A percentile compares a stretch with the other conserved stretches of the same genome.
Conservation (phyloP, 2,329 filamentous ascomycete genomes). For the Pezizomycotina sp. region DNA sequence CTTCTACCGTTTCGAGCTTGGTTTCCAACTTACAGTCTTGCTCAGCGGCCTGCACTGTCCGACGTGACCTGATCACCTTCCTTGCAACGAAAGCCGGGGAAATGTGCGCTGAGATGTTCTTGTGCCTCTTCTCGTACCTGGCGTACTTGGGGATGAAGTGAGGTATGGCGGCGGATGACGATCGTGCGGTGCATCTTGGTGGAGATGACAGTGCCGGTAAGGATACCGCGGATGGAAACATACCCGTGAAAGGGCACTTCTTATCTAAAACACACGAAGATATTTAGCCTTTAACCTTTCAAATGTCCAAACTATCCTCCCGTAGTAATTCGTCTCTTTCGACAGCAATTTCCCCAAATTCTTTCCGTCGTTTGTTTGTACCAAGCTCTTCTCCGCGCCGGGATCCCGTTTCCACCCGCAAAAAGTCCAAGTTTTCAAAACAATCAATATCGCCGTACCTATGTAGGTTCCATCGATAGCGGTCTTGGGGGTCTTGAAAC, state of each 20-base stretch:
- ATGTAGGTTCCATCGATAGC: conserved; percentile 99
- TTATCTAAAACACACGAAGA: conserved; percentile 53
- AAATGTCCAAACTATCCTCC: conserved; percentile 1
- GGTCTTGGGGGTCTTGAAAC: conserved; percentile 95
- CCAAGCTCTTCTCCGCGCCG: conserved; percentile 2
- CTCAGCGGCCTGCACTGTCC: conserved; percentile 97
- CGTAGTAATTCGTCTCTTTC: conserved; percentile 1
- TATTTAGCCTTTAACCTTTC: conserved; percentile 6
- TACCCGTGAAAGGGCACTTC: conserved; percentile 99
- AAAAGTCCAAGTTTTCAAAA: conserved; percentile 8
- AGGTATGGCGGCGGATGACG: conserved; percentile 99
- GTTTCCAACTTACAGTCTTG: conserved; percentile 74
- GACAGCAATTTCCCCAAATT: neutral
- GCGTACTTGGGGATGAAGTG: conserved; percentile 99
- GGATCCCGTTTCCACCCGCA: conserved; percentile 1
- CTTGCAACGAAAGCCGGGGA: conserved; percentile 99
- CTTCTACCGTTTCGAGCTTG: conserved; percentile 6
- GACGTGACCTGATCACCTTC: conserved; percentile 99
- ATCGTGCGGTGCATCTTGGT: conserved; percentile 99
- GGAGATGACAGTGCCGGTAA: conserved; percentile 95
- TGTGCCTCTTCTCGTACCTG: conserved; percentile 99
- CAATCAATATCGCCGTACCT: conserved; percentile 37
- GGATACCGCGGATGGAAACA: conserved; percentile 98
- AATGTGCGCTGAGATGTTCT: conserved; percentile 98
- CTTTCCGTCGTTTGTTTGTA: conserved; percentile 4